Evolutionary conservation across 2,329 filamentous ascomycete genomes (phyloP).

Genomic region (Orbilia oligospora): DNA sequence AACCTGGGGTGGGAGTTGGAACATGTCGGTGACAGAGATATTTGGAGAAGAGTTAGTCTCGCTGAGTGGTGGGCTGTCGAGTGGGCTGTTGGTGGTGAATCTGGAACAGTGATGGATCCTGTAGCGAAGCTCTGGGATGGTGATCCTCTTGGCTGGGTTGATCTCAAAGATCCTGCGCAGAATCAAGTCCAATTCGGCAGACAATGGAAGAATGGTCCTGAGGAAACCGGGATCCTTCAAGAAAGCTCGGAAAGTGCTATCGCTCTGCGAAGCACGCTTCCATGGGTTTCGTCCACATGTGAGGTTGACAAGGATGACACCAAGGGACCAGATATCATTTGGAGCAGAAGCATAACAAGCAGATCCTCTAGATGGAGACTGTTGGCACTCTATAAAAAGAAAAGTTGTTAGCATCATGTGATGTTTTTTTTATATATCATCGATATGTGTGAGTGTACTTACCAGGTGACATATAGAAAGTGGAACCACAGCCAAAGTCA

Average conservation of each 20-base stretch:
- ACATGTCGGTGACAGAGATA: constrained; percentile 63
- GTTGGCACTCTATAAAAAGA: constrained; percentile 82
- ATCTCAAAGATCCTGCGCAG: constrained; percentile 88
- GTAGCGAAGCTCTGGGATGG: constrained; percentile 81
- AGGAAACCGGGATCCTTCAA: constrained; percentile 87
- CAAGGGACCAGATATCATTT: constrained; percentile 98
- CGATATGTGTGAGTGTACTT: constrained; percentile 67
- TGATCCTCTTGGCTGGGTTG: constrained; percentile 85
- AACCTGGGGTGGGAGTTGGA: constrained; percentile 61
- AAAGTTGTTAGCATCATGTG: not conserved
- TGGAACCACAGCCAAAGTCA: constrained; percentile 97
- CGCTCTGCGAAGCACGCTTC: constrained; percentile 94
- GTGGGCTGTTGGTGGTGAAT: constrained; percentile 74
- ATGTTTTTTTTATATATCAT: constrained; percentile 37
- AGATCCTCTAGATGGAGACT: constrained; percentile 77
- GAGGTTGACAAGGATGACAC: constrained; percentile 96
- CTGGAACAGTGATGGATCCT: constrained; percentile 81
- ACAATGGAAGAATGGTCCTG: constrained; percentile 91
- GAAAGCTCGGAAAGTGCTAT: constrained; percentile 94
- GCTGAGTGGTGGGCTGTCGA: constrained; percentile 63
- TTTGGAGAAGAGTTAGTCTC: constrained; percentile 62
- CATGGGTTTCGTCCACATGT: constrained; percentile 98
- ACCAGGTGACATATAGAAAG: constrained; percentile 99
- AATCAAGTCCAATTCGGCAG: constrained; percentile 89
- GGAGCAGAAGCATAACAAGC: constrained; percentile 90